These are phyloP conservation scores for Talaromyces sp. DNA, from an alignment of 2,329 filamentous ascomycete species.

Conservation along the genomic window DNA sequence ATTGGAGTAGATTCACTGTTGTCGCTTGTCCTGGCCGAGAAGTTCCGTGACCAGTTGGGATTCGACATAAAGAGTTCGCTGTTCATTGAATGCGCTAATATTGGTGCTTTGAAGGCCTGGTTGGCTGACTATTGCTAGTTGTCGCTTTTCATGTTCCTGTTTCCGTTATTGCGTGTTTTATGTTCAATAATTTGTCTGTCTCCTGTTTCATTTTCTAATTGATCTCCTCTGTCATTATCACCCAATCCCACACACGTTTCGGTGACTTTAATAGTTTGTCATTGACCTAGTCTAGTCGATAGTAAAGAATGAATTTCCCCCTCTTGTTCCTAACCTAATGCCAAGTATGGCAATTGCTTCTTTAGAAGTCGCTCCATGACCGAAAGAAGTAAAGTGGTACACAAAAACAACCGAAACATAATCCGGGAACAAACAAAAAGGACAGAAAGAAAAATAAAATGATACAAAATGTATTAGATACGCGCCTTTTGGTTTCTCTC, in stretches of 20 bases:
- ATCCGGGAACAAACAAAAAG: not conserved
- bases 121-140: not conserved
- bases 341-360: not conserved
- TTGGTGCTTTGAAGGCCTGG: not conserved
- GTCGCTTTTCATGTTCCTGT: not conserved
- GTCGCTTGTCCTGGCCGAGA: slow-evolving; percentile 23
- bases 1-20: slow-evolving; percentile 31
- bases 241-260: not conserved
- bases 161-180: not conserved
- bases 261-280: not conserved
- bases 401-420: not conserved
- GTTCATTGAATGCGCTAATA: slow-evolving; percentile 4
- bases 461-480: not conserved
- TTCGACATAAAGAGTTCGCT: slow-evolving; percentile 18
- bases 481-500: not conserved
- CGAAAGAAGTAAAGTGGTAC: not conserved
- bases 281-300: not conserved
- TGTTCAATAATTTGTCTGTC: not conserved
- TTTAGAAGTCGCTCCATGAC: not conserved
- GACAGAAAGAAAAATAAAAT: slow-evolving; percentile 18
- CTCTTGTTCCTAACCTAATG: not conserved
- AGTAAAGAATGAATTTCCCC: not conserved
- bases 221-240: not conserved
- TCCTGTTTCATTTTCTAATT: not conserved
- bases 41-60: slow-evolving; percentile 22